These are phyloP conservation scores for Xylariales sp. DNA, from an alignment of 2,329 filamentous ascomycete species.

Conservation along the genomic window DNA sequence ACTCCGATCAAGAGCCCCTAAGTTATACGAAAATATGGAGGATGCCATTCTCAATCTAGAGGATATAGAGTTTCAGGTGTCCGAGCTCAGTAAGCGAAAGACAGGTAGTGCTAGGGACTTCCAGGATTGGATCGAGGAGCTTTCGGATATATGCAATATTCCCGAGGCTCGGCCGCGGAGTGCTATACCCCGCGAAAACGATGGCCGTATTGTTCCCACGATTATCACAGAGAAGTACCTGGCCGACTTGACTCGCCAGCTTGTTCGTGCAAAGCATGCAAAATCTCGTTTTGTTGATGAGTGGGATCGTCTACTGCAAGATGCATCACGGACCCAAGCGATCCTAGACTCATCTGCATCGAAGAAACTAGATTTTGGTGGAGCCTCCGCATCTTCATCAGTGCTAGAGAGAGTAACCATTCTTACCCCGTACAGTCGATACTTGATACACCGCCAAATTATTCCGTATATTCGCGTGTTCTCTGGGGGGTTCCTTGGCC, in stretches of 20 bases:
- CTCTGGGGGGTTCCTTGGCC: conserved; percentile 74
- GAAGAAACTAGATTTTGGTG: conserved; percentile 80
- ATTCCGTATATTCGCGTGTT: conserved; percentile 75
- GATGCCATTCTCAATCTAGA: conserved; percentile 85
- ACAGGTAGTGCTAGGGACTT: conserved; percentile 79
- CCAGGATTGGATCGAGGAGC: conserved; percentile 95
- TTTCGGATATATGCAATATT: conserved; percentile 79
- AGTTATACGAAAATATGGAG: conserved; percentile 85
- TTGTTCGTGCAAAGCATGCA: conserved; percentile 84
- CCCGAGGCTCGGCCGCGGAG: conserved; percentile 68
- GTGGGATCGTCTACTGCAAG: conserved; percentile 82
- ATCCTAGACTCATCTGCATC: conserved; percentile 87
- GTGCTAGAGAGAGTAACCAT: conserved; percentile 67
- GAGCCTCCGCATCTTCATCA: conserved; percentile 65
- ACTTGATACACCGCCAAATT: conserved; percentile 78
- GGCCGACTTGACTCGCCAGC: conserved; percentile 85
- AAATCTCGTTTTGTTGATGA: conserved; percentile 85
- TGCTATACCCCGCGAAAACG: conserved; percentile 55
- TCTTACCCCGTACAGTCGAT: conserved; percentile 84
- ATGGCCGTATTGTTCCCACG: conserved; percentile 70
- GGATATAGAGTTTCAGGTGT: conserved; percentile 82
- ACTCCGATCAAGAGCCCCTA: conserved; percentile 82
- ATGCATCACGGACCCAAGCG: conserved; percentile 79
- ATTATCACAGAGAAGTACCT: conserved; percentile 94
- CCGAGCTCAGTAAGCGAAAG: conserved; percentile 83